These are phyloP conservation scores for Barnettozyma salicaria DNA, from an alignment of 805 yeast genomes.

Conservation along the genomic window DNA sequence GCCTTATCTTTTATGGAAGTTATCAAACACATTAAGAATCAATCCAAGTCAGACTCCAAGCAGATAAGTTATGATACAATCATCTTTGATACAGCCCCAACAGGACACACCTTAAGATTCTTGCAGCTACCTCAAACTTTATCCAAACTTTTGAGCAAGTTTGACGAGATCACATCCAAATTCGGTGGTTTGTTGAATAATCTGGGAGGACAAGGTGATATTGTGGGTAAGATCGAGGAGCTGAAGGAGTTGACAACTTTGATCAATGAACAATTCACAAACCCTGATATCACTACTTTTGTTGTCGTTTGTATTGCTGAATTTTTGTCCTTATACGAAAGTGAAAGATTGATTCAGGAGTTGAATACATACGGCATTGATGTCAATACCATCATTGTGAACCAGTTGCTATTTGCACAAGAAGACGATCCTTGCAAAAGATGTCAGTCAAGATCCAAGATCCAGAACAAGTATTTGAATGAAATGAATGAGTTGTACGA, in stretches of 20 bases:
- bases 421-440: slow-evolving; percentile 74
- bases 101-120: slow-evolving; percentile 96
- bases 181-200: slow-evolving; percentile 87
- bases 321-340: slow-evolving; percentile 90
- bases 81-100: slow-evolving; percentile 98
- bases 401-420: slow-evolving; percentile 86
- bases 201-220: slow-evolving; percentile 66
- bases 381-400: slow-evolving; percentile 92
- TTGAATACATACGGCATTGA: slow-evolving; percentile 92
- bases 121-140: slow-evolving; percentile 90
- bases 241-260: slow-evolving; percentile 76
- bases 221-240: slow-evolving; percentile 72
- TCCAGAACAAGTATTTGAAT: slow-evolving; percentile 91
- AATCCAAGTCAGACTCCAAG: slow-evolving; percentile 35
- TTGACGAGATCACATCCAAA: slow-evolving; percentile 77
- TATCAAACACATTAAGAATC: slow-evolving; percentile 88
- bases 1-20: slow-evolving; percentile 98
- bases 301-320: slow-evolving; percentile 98
- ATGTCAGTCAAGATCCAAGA: slow-evolving; percentile 87
- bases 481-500: slow-evolving; percentile 96
- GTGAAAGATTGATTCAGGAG: slow-evolving; percentile 97
- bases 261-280: slow-evolving; percentile 90
- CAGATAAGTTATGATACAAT: slow-evolving; percentile 70
- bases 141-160: slow-evolving; percentile 79
- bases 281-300: slow-evolving; percentile 92